phyloP scores from a whole-genome alignment of 306 rosid species.

The Amphicarpaea edgeworthii region DNA sequence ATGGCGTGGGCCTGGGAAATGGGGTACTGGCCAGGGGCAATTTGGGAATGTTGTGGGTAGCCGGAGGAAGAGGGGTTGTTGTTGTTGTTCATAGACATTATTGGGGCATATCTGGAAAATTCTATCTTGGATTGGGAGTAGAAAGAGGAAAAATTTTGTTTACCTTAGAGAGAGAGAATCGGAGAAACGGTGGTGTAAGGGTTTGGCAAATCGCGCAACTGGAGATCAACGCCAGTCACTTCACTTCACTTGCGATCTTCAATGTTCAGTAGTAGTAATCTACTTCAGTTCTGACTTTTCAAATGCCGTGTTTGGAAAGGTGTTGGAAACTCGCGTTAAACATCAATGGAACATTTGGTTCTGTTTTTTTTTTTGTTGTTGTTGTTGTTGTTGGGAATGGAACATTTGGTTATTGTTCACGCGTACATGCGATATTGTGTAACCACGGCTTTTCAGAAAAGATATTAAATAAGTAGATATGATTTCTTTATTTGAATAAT shows the following conservation, averaged over 20 bases:
- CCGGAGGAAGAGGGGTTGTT: not conserved
- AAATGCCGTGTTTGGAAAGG: too few relatives aligned
- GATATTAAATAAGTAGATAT: too few relatives aligned
- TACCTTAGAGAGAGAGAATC: too few relatives aligned
- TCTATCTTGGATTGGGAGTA: not conserved
- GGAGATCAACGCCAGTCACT: not conserved
- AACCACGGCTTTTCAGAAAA: too few relatives aligned
- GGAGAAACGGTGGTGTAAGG: not conserved
- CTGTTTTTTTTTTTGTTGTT: too few relatives aligned
- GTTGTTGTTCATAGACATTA: conserved; percentile 2
- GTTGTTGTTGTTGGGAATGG: too few relatives aligned
- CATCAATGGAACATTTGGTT: too few relatives aligned
- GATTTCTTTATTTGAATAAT: too few relatives aligned
- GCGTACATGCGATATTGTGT: too few relatives aligned
- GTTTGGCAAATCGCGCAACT: not conserved
- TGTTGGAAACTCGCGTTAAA: too few relatives aligned
- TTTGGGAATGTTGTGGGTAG: not conserved
- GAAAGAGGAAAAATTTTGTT: too few relatives aligned
- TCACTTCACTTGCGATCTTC: not conserved
- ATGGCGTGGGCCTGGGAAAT: conserved; percentile 8
- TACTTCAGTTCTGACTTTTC: not conserved
- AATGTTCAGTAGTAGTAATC: not conserved
- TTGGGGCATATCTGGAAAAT: not conserved
- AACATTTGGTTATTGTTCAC: too few relatives aligned
- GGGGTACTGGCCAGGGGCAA: not conserved